These are phyloP conservation scores for Aspergillus heteromorphus DNA, from an alignment of 495 filamentous ascomycete genomes.

Conservation along the genomic window DNA sequence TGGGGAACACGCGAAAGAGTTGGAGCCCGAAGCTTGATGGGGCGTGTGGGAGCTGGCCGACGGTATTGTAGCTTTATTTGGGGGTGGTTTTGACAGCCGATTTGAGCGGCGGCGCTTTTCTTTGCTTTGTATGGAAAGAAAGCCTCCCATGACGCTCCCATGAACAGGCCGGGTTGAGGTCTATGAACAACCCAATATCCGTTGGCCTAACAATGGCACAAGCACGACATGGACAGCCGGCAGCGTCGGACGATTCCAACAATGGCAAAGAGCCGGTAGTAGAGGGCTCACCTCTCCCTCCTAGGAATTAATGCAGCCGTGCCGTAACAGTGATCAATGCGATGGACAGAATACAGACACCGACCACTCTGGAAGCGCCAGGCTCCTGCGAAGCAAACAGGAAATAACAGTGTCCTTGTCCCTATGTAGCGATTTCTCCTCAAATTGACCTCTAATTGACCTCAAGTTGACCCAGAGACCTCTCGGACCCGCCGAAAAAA, in stretches of 20 bases:
- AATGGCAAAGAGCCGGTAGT: neutral
- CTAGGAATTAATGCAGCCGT: neutral
- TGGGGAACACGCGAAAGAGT: constrained; percentile 7
- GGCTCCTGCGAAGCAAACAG: neutral
- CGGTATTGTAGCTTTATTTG: constrained; percentile 19
- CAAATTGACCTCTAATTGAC: no score
- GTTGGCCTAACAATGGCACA: constrained; percentile 3
- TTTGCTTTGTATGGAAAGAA: constrained; percentile 31
- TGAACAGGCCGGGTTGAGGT: constrained; percentile 2
- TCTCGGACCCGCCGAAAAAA: neutral
- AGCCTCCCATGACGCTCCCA: constrained; percentile 31
- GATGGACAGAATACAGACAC: neutral
- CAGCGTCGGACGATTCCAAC: neutral
- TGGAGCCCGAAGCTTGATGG: constrained; percentile 4
- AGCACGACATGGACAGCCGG: neutral
- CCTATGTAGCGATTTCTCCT: neutral
- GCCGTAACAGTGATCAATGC: neutral
- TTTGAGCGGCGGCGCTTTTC: constrained; percentile 34
- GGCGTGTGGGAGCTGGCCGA: constrained; percentile 8
- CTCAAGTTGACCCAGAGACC: neutral
- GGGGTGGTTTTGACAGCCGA: constrained; percentile 41
- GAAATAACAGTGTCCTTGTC: neutral
- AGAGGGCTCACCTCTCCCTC: neutral
- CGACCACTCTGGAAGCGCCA: neutral
- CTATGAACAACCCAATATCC: constrained; percentile 7